These are phyloP conservation scores for Quercus phellos DNA, from an alignment of 331 rosid genomes.

Conservation along the genomic window DNA sequence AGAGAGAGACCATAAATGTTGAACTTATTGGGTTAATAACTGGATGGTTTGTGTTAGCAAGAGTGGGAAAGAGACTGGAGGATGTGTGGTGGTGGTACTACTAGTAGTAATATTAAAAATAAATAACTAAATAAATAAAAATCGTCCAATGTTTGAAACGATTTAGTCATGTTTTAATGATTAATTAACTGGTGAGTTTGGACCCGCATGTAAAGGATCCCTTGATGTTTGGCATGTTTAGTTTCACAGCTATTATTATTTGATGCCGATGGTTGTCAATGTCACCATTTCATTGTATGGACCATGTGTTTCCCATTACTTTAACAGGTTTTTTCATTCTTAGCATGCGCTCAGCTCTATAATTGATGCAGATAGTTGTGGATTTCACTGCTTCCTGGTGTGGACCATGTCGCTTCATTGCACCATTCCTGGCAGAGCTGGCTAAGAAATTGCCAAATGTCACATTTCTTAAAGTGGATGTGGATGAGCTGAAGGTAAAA, in stretches of 20 bases:
- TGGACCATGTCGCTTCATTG: slow-evolving; percentile 87
- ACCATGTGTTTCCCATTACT: neutral
- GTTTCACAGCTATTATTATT: neutral
- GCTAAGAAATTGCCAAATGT: slow-evolving; percentile 60
- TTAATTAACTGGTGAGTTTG: neutral
- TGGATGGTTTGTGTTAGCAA: too few relatives aligned
- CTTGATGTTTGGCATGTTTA: too few relatives aligned
- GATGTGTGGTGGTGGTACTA: too few relatives aligned
- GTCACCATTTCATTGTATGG: neutral
- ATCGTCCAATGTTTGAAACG: neutral
- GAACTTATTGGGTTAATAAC: too few relatives aligned
- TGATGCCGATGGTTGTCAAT: neutral
- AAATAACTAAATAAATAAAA: neutral
- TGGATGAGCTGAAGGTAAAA: slow-evolving; percentile 76
- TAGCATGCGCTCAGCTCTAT: neutral
- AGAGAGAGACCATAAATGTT: too few relatives aligned
- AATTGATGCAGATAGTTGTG: slow-evolving; percentile 63
- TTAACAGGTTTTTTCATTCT: neutral
- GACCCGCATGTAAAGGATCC: too few relatives aligned
- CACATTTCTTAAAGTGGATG: slow-evolving; percentile 77
- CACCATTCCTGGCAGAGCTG: slow-evolving; percentile 68
- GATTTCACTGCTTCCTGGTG: slow-evolving; percentile 98
- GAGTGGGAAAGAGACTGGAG: too few relatives aligned
- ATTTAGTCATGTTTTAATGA: neutral
- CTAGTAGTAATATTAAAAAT: too few relatives aligned